phyloP scores from a whole-genome alignment of 1,284 basidiomycete species.

The Leccinum subatratum region DNA sequence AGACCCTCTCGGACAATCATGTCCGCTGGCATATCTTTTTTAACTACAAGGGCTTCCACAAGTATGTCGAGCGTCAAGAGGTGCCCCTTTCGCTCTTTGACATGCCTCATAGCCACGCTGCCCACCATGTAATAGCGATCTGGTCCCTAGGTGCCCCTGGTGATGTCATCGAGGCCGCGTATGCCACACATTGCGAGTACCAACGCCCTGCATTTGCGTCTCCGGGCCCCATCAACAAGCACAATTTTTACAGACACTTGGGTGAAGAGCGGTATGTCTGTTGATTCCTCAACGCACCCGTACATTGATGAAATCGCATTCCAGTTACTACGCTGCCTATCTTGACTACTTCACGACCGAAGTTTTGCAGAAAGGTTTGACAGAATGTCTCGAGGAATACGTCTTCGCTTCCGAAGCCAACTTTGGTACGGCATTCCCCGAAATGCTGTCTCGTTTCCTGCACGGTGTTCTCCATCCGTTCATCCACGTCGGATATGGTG shows the following conservation, averaged over 20 bases:
- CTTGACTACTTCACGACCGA: conserved; percentile 31
- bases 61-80: conserved; percentile 34
- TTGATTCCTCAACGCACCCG: neutral
- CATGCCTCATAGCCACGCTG: conserved; percentile 34
- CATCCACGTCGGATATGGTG: conserved; percentile 36
- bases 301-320: neutral
- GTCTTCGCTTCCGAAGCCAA: conserved; percentile 31
- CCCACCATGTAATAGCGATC: conserved; percentile 39
- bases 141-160: conserved; percentile 41
- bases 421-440: conserved; percentile 16
- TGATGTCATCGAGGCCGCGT: conserved; percentile 38
- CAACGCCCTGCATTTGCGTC: conserved; percentile 36
- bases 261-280: conserved; percentile 27
- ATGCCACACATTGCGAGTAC: conserved; percentile 33
- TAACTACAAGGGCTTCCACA: conserved; percentile 57
- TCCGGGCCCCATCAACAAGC: conserved; percentile 27
- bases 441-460: conserved; percentile 35
- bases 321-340: conserved; percentile 36
- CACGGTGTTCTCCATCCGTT: conserved; percentile 34
- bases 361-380: conserved; percentile 24
- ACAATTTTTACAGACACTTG: conserved; percentile 28
- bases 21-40: conserved; percentile 58
- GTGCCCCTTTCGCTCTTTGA: conserved; percentile 10
- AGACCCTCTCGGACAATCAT: conserved; percentile 53
- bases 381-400: conserved; percentile 26